Evolutionary conservation across 2,329 filamentous ascomycete genomes (phyloP), one percentile per base, ranked within the genome.

Genomic region (Ploettnerulaceae sp.): DNA sequence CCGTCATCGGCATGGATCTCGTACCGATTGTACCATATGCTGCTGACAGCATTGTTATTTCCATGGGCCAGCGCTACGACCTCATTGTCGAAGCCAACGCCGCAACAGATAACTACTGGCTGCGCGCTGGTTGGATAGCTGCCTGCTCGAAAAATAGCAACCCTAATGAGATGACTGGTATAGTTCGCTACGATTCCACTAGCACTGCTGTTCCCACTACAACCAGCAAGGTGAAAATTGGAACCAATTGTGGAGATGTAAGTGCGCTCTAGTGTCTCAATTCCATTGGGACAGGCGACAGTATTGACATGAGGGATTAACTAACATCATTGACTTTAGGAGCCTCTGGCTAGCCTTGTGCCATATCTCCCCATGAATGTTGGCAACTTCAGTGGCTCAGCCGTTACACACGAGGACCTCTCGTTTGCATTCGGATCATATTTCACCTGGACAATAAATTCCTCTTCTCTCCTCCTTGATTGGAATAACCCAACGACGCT

Each of bases 111-210:
- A 69, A 75, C 46, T 82, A 77, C 60, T 82, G 82, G 57, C 70
- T 75, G 2, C 71, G 76, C 42, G 69, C 72, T 47, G 65, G 63
- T 2, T 61, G 57, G 56, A 47, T 70, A 38, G 76, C 74, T 3
- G 57, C 77, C 1, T 84, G 82, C 0, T 75, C 73, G 2, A 69
- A 84, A 34, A 72, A 83, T 35, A 57, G 67, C 5, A 71, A 82
- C 37, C 69, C 83, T 54, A 68, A 67, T 1, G 64, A 66, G 59
- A 49, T 69, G 66, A 61, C 64, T 38, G 51, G 61, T 61, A 55
- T 71, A 8, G 60, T 72, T 36, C 66, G 68, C 48, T 72, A 71
- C 12, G 53, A 70, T 6, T 55, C 64, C 14, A 61, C 51, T 29
- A 63, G 64, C 31, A 64, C 61, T 15, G 52, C 59, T 11, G 51